Evolutionary conservation across 768 basidiomycete genomes (phyloP), one percentile per base, ranked within the genome.

Genomic region (Auricularia sp.): DNA sequence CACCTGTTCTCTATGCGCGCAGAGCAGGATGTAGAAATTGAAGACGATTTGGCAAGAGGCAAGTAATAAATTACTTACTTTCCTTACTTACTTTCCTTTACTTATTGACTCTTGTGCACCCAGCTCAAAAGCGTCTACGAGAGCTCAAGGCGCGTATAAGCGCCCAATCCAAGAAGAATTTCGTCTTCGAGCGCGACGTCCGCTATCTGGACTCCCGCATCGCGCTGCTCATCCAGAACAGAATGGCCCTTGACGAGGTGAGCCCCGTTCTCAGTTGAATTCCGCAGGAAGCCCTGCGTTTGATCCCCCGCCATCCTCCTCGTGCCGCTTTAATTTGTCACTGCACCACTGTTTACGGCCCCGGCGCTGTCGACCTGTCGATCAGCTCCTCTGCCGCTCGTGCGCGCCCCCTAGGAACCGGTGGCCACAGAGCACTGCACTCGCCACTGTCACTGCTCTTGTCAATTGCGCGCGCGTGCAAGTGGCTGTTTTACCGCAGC

Each of bases 81-180:
- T 0, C 39, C 12, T 42, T 42, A 14, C 39, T 42, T 42, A 42
- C 39, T 42, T 64, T 63, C 33, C 42, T 54, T 51, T 43, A 65
- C 29, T 29, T 34, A 18, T 65, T 54, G 35, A 33, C 63, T 65
- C 44, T 61, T 47, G 62, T 18, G 53, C 44, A 51, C 60, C 56
- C 73, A 93, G 97, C 97, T 61, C 97, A 99, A 80, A 98, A 96
- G 76, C 93, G 96, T 59, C 80, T 99, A 36, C 83, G 97, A 36
- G 97, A 99, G 70, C 83, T 99, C 67, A 99, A 99, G 79, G 85
- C 88, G 34, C 91, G 94, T 73, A 99, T 99, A 66, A 98, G 97
- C 14, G 90, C 93, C 0, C 97, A 98, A 77, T 95, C 93, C 63
- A 99, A 99, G 83, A 98, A 98, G 86, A 99, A 99, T 78, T 99